Conservation (phyloP, 345 rosid species). For the Mallotus nudiflorus region DNA sequence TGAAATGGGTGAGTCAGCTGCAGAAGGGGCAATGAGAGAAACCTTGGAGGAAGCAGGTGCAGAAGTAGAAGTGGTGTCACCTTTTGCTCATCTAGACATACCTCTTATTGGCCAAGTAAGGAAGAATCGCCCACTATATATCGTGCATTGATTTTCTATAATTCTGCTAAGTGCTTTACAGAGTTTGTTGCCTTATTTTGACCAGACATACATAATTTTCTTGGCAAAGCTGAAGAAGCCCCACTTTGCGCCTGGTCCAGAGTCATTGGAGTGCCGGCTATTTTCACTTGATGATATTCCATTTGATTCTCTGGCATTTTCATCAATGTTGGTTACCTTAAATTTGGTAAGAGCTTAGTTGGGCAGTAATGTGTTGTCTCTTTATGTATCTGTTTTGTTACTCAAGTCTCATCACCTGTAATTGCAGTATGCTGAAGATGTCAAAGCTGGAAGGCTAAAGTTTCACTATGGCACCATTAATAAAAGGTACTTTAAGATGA, state of each 20-base stretch:
- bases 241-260: slow-evolving; percentile 85
- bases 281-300: slow-evolving; percentile 82
- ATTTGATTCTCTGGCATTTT: slow-evolving; percentile 87
- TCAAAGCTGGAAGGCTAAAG: slow-evolving; percentile 56
- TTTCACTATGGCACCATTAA: slow-evolving; percentile 92
- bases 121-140: slow-evolving; percentile 6
- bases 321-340: slow-evolving; percentile 81
- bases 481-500: slow-evolving; percentile 53
- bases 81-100: slow-evolving; percentile 90
- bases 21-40: slow-evolving; percentile 92
- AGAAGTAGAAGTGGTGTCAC: slow-evolving; percentile 81
- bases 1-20: slow-evolving; percentile 96
- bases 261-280: slow-evolving; percentile 84
- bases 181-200: slow-evolving; percentile 28
- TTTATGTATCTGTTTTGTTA: not conserved
- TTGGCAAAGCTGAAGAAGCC: slow-evolving; percentile 82
- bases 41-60: slow-evolving; percentile 98
- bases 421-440: slow-evolving; percentile 79
- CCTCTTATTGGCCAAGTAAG: slow-evolving; percentile 93
- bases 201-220: slow-evolving; percentile 92
- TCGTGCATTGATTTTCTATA: slow-evolving; percentile 7
- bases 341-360: slow-evolving; percentile 58
- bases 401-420: slow-evolving; percentile 15
- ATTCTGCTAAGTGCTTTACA: slow-evolving; percentile 13
- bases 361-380: slow-evolving; percentile 2